These are phyloP conservation scores for Nothopassalora personata DNA, from an alignment of 2,329 filamentous ascomycete species.

Conservation along the genomic window DNA sequence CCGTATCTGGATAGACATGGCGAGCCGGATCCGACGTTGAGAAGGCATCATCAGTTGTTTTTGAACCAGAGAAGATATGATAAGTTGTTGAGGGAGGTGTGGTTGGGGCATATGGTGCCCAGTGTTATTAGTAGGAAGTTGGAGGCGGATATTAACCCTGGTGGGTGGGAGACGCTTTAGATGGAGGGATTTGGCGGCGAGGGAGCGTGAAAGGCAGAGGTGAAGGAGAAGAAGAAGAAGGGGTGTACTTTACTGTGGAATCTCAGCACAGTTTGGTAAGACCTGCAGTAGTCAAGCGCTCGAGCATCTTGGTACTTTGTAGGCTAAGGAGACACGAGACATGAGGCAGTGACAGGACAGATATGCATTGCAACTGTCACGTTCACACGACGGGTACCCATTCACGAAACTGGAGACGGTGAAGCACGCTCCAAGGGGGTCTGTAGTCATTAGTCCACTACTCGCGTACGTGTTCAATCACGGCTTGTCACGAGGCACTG, in stretches of 20 bases:
- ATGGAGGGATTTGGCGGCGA: background rate
- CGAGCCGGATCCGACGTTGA: constrained; percentile 86
- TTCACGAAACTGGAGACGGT: no score
- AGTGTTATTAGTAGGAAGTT: constrained; percentile 84
- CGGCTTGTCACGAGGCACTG: no score
- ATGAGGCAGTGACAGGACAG: no score
- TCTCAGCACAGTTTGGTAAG: no score
- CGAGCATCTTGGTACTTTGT: no score
- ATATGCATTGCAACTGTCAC: no score
- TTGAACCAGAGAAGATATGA: constrained; percentile 94
- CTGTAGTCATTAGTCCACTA: no score
- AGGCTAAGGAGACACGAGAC: no score
- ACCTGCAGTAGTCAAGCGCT: no score
- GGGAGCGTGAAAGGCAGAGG: background rate
- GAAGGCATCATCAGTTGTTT: constrained; percentile 79
- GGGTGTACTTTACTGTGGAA: background rate
- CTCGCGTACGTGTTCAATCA: no score
- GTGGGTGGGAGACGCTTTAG: constrained; percentile 79
- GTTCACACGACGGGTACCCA: no score
- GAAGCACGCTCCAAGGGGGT: no score
- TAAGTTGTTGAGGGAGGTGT: constrained; percentile 74
- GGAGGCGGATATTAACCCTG: constrained; percentile 94
- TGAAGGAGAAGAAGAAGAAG: background rate
- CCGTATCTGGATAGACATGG: constrained; percentile 96
- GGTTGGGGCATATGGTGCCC: constrained; percentile 80